Percentiles rank a stretch among this genome's conserved stretches.
Conservation (phyloP, 176 grass and related monocot species). For the Juncus effusus region DNA sequence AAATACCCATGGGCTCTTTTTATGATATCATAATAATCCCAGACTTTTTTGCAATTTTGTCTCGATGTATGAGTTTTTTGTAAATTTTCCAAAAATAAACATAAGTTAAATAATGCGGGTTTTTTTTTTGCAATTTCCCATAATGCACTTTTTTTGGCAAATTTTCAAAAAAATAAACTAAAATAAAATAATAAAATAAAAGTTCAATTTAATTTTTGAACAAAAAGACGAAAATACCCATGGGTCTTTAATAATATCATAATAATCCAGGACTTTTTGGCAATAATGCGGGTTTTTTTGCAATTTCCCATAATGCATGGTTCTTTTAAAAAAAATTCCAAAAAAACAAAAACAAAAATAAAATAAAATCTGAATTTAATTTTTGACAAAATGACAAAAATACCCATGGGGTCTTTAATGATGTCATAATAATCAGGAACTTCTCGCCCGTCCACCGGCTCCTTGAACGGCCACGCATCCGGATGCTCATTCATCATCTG, state of each 20-base stretch:
- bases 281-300: no score
- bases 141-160: no score
- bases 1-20: slow-evolving; percentile 94
- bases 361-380: no score
- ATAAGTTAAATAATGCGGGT: no score
- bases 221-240: slow-evolving; percentile 46
- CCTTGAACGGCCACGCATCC: slow-evolving; percentile 98
- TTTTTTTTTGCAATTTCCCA: no score
- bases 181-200: neutral
- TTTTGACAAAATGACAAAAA: slow-evolving; percentile 1
- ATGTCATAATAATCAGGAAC: slow-evolving; percentile 99
- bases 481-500: slow-evolving; percentile 90
- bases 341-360: neutral
- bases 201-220: neutral
- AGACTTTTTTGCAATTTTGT: slow-evolving; percentile 40
- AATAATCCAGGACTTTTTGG: slow-evolving; percentile 82
- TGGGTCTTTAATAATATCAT: slow-evolving; percentile 98
- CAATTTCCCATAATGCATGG: no score
- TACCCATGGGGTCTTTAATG: slow-evolving; percentile 99
- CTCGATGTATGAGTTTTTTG: no score
- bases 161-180: no score
- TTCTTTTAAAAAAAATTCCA: no score
- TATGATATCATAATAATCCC: slow-evolving; percentile 93
- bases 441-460: slow-evolving; percentile 88
- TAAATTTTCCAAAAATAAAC: no score